Evolutionary conservation across 257 asterid genomes (phyloP).

Genomic region (Ocimum tenuiflorum): DNA sequence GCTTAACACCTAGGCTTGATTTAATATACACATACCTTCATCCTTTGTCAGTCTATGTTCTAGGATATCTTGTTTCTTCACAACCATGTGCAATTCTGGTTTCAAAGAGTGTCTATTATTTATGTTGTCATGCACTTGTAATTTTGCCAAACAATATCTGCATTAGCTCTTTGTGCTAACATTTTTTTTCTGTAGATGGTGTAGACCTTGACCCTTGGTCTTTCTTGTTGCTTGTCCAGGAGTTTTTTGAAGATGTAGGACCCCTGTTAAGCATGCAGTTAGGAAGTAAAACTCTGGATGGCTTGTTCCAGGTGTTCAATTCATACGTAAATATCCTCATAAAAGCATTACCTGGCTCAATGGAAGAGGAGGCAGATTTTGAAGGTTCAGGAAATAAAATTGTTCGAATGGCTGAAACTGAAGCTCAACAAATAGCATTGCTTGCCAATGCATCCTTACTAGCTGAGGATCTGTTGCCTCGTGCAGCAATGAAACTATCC

Average conservation of each 20-base stretch:
- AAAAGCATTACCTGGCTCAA: constrained; percentile 89
- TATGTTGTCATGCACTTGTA: background rate
- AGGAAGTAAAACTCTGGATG: constrained; percentile 87
- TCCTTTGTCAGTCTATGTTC: background rate
- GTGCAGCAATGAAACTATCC: constrained; percentile 88
- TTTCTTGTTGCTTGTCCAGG: constrained; percentile 43
- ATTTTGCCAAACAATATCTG: constrained; percentile 3
- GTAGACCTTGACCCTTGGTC: constrained; percentile 14
- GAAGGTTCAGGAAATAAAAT: constrained; percentile 81
- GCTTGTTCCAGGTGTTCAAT: constrained; percentile 84
- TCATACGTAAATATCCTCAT: constrained; percentile 74
- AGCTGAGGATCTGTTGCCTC: constrained; percentile 91
- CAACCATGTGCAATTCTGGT: background rate
- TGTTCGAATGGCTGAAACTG: constrained; percentile 93
- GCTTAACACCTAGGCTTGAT: background rate
- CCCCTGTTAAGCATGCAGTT: constrained; percentile 91
- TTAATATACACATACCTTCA: constrained; percentile 1
- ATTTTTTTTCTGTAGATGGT: background rate
- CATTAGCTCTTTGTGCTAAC: background rate
- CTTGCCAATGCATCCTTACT: constrained; percentile 97
- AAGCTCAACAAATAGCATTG: constrained; percentile 90
- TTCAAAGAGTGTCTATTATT: background rate
- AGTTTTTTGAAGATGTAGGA: constrained; percentile 92
- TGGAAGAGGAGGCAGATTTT: constrained; percentile 77
- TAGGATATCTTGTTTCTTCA: background rate